A percentile compares a stretch with the other conserved stretches of the same genome.
Evolutionary conservation across 495 filamentous ascomycete species (phyloP).

Genomic region (Neurospora sp.): DNA sequence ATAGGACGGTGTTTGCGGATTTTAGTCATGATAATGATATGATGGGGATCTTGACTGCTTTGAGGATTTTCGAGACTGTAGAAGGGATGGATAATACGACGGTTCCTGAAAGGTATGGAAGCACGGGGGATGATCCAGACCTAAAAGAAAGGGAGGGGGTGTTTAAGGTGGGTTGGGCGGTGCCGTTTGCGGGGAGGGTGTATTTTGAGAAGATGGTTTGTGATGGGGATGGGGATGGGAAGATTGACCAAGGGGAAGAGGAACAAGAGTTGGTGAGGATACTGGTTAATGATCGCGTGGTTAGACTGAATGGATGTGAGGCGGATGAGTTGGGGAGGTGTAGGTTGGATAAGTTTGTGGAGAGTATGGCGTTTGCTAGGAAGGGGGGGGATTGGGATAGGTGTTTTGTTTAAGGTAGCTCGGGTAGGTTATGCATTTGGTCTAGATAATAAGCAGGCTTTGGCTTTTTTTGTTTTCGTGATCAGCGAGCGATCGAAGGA

Average conservation of each 20-base stretch:
- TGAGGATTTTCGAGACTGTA: slow-evolving; percentile 63
- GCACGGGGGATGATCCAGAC: slow-evolving; percentile 5
- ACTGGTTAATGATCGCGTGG: slow-evolving; percentile 72
- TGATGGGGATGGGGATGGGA: slow-evolving; percentile 5
- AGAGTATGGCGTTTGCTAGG: slow-evolving; percentile 60
- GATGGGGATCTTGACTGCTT: slow-evolving; percentile 57
- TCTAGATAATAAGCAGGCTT: background rate
- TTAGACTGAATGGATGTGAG: slow-evolving; percentile 56
- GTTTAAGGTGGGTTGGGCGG: slow-evolving; percentile 61
- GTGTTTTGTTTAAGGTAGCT: slow-evolving; percentile 46
- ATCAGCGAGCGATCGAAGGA: background rate
- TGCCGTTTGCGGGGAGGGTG: slow-evolving; percentile 66
- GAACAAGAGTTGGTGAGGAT: slow-evolving; percentile 58
- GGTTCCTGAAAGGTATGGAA: background rate
- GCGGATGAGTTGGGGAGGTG: slow-evolving; percentile 61
- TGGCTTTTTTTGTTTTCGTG: background rate
- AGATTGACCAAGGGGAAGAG: background rate
- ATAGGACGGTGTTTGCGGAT: slow-evolving; percentile 60
- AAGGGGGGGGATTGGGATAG: slow-evolving; percentile 58
- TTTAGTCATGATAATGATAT: slow-evolving; percentile 86
- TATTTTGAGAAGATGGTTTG: slow-evolving; percentile 84
- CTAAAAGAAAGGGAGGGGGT: slow-evolving; percentile 35
- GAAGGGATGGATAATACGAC: slow-evolving; percentile 35
- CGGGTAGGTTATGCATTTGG: background rate
- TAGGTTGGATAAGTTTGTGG: slow-evolving; percentile 51